Conservation (phyloP, 306 rosid genomes). For the Vigna nakashimae region DNA sequence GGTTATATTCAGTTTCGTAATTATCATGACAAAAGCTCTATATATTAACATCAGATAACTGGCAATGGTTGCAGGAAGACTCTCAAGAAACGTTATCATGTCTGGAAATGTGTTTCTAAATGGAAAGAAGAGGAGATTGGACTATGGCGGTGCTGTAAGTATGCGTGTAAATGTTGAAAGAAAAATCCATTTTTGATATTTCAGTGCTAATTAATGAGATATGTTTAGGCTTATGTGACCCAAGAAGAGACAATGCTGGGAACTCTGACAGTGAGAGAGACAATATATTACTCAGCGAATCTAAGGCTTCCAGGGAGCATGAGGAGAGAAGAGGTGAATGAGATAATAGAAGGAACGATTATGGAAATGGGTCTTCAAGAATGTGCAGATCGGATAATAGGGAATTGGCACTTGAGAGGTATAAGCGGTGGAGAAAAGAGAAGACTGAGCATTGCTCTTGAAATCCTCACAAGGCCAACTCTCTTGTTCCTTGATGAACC, state of each 20-base stretch:
- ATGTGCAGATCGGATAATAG: constrained; percentile 72
- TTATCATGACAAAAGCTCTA: too few species aligned
- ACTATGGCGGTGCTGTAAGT: constrained; percentile 78
- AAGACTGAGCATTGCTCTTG: constrained; percentile 90
- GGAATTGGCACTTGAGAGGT: constrained; percentile 92
- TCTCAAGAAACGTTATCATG: constrained; percentile 76
- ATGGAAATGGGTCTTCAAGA: constrained; percentile 87
- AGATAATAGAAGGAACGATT: constrained; percentile 66
- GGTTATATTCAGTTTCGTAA: too few species aligned
- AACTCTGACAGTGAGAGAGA: constrained; percentile 87
- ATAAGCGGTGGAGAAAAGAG: constrained; percentile 96
- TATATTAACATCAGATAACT: background rate
- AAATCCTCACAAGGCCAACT: constrained; percentile 79
- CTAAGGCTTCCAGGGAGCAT: constrained; percentile 72
- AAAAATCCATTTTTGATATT: background rate
- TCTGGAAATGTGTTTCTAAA: constrained; percentile 82
- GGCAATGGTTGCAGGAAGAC: constrained; percentile 68
- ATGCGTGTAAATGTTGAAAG: too few species aligned
- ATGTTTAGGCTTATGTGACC: constrained; percentile 80
- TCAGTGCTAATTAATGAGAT: too few species aligned
- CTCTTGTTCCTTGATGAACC: constrained; percentile 96
- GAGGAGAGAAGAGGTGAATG: constrained; percentile 69
- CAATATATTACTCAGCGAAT: constrained; percentile 79
- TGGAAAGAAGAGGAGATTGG: constrained; percentile 73
- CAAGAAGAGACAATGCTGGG: constrained; percentile 88